Evolutionary conservation across 2,329 filamentous ascomycete species (phyloP).

Genomic region (Dactylonectria estremocensis): DNA sequence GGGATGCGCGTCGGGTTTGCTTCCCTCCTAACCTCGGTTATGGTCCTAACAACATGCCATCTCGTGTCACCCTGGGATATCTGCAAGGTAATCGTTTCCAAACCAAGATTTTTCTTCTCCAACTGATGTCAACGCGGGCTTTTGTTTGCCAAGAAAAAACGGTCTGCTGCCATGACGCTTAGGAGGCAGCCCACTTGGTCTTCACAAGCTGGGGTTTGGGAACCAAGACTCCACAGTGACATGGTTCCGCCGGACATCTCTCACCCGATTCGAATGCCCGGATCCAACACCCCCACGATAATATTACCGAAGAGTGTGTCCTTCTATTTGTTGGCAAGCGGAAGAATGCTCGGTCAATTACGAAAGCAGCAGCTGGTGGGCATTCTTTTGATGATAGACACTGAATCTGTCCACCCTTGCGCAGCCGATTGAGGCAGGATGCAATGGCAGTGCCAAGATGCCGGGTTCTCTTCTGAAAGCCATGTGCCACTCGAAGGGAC

Average conservation of each 20-base stretch:
- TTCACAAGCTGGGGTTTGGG: not conserved
- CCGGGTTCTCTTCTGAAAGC: not conserved
- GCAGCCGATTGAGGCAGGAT: not conserved
- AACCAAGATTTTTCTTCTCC: not conserved
- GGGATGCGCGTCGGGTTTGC: not conserved
- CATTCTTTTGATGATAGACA: not conserved
- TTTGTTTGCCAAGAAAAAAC: not conserved
- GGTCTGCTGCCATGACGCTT: not conserved
- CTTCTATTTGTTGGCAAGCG: not conserved
- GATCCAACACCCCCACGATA: conserved; percentile 24
- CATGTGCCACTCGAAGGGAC: not conserved
- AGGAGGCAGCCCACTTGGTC: not conserved
- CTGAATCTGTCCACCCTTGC: not conserved
- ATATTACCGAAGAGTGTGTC: not conserved
- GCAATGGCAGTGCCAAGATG: not conserved
- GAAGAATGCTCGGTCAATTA: not conserved
- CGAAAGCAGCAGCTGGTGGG: not conserved
- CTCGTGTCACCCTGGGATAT: not conserved
- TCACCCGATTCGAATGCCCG: conserved; percentile 22
- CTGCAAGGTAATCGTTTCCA: not conserved
- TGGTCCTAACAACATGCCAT: not conserved
- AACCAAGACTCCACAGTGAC: conserved; percentile 1
- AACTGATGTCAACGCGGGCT: no score
- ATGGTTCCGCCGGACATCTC: conserved; percentile 3
- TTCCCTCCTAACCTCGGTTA: not conserved